Conservation (phyloP, 139 green algal species). For the Yamagishiella unicocca region DNA sequence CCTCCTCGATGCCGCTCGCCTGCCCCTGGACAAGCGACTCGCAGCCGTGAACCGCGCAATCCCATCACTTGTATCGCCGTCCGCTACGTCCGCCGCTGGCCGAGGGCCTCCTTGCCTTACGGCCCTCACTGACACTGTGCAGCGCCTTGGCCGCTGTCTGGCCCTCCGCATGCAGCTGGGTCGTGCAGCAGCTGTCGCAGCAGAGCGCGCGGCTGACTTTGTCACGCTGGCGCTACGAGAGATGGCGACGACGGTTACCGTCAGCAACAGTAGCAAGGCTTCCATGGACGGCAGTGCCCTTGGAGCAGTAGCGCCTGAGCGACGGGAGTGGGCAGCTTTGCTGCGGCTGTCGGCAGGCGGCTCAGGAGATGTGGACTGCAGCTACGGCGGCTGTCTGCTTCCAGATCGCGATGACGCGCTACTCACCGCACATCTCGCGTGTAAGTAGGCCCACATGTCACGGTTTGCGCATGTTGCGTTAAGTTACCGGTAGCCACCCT, state of each 20-base stretch:
- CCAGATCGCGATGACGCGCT: neutral
- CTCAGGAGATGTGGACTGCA: neutral
- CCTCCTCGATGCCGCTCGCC: neutral
- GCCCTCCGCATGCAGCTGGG: conserved; percentile 31
- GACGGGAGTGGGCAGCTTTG: conserved; percentile 5
- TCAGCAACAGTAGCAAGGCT: neutral
- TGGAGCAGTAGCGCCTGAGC: neutral
- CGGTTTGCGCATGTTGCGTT: no score
- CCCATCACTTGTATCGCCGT: neutral
- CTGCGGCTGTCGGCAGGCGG: neutral
- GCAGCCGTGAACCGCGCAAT: neutral
- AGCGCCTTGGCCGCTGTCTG: conserved; percentile 26
- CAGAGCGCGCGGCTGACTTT: conserved; percentile 4
- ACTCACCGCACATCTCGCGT: neutral
- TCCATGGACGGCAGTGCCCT: neutral
- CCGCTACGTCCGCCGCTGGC: no score
- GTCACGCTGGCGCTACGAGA: conserved; percentile 8
- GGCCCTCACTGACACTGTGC: neutral
- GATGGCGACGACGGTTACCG: conserved; percentile 4
- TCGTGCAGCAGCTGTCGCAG: conserved; percentile 1
- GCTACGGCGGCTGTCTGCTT: neutral
- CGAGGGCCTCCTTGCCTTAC: neutral
- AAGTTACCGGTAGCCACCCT: no score
- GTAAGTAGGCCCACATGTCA: no score
- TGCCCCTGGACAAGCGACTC: neutral